Evolutionary conservation across 1,284 basidiomycete genomes (phyloP).

Genomic region (Sanghuangporus weigelae): DNA sequence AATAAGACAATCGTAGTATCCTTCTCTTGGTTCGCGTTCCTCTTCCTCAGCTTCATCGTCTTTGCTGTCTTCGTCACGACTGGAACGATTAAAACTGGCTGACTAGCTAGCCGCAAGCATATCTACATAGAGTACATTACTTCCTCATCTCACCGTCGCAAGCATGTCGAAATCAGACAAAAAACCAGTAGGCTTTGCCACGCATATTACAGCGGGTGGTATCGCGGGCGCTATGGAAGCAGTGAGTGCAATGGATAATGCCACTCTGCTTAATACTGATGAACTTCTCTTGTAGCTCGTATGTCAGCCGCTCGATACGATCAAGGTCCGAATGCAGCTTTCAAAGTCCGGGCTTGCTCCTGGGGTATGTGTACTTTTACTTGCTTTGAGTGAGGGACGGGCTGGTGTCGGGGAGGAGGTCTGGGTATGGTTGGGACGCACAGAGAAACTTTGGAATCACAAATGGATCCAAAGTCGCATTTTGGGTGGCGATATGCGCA

Average conservation of each 20-base stretch:
- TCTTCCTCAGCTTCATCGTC: too few relatives aligned
- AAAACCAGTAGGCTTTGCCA: slow-evolving; percentile 79
- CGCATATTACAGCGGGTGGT: slow-evolving; percentile 89
- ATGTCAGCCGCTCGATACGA: slow-evolving; percentile 64
- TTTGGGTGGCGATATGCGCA: background rate
- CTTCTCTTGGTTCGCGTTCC: too few relatives aligned
- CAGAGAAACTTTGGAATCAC: too few relatives aligned
- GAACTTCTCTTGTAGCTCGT: slow-evolving; percentile 41
- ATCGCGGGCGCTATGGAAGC: slow-evolving; percentile 90
- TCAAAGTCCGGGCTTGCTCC: slow-evolving; percentile 62
- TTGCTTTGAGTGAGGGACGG: background rate
- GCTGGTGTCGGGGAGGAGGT: background rate
- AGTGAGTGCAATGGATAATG: slow-evolving; percentile 38
- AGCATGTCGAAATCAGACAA: slow-evolving; percentile 59
- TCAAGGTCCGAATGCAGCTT: slow-evolving; percentile 76
- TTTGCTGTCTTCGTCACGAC: too few relatives aligned
- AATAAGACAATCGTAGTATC: too few relatives aligned
- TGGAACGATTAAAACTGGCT: too few relatives aligned
- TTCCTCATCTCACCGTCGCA: background rate
- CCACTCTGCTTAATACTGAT: background rate
- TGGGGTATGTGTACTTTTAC: slow-evolving; percentile 56
- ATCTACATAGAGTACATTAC: too few relatives aligned
- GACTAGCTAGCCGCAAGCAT: too few relatives aligned
- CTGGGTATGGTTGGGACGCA: too few relatives aligned
- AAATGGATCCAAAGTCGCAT: too few relatives aligned